Evolutionary conservation across 495 filamentous ascomycete species (phyloP), one percentile per base, ranked within the genome.

Genomic region (Xylaria palmicola): DNA sequence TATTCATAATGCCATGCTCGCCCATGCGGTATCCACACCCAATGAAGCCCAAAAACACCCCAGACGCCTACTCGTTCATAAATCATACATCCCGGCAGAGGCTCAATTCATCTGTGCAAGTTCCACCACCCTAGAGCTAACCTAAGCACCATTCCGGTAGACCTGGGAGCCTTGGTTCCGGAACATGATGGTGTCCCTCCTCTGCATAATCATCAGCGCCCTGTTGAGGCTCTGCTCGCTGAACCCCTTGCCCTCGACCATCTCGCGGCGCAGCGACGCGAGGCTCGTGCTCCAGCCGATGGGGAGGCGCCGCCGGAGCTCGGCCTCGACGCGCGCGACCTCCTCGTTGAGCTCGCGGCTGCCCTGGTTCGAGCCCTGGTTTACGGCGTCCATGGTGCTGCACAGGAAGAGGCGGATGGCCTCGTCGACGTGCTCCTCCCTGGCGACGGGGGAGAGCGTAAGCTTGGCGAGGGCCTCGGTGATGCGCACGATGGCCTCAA

Each of bases 331-430:
- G 72, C 93, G 92, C 59, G 79, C 76, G 4, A 89, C 88, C 70
- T 97, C 93, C 54, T 95, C 92, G 77, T 90, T 92, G 50, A 97
- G 81, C 76, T 98, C 94, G 65, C 88, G 88, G 74, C 83, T 90
- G 47, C 89, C 90, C 60, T 89, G 85, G 52, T 85, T 87, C 56
- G 88, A 86, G 27, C 93, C 94, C 68, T 96, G 91, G 43, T 90
- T 91, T 40, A 97, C 91, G 3, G 94, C 94, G 74, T 99, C 93
- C 94, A 99, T 99, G 50, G 94, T 99, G 1, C 86, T 90, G 43
- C 93, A 95, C 4, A 99, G 78, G 87, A 99, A 99, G 29, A 99
- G 85, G 0, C 95, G 88, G 68, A 99, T 99, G 1, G 95, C 94
- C 77, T 99, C 94, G 71, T 99, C 92, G 50, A 99, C 94, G 74